Conservation (phyloP, 2,329 filamentous ascomycete species). For the Orbilia ellipsospora region DNA sequence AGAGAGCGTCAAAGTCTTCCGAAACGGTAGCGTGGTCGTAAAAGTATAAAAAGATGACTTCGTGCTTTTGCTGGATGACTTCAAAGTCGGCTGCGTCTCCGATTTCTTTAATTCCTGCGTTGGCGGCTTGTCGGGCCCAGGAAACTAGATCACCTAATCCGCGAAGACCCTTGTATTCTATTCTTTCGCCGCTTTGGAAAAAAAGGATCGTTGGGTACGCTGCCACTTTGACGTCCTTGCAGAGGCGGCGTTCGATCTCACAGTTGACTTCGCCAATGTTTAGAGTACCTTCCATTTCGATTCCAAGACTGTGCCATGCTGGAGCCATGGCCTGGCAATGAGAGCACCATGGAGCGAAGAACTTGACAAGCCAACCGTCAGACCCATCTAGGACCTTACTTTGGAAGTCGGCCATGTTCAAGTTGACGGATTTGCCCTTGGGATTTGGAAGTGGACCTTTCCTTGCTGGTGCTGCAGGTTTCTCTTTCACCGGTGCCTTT, state of each 20-base stretch:
- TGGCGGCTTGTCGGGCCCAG: slow-evolving; percentile 87
- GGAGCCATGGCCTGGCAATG: slow-evolving; percentile 95
- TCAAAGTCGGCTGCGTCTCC: slow-evolving; percentile 76
- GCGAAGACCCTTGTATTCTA: slow-evolving; percentile 91
- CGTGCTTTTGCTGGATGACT: slow-evolving; percentile 85
- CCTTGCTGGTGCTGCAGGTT: slow-evolving; percentile 41
- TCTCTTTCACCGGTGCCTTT: slow-evolving; percentile 59
- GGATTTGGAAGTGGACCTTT: slow-evolving; percentile 71
- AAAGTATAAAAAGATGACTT: slow-evolving; percentile 97
- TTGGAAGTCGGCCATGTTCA: slow-evolving; percentile 88
- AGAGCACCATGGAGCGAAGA: slow-evolving; percentile 96
- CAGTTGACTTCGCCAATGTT: slow-evolving; percentile 98
- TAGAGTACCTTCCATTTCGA: slow-evolving; percentile 87
- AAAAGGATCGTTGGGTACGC: slow-evolving; percentile 91
- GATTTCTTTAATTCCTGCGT: slow-evolving; percentile 83
- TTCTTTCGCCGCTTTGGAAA: slow-evolving; percentile 89
- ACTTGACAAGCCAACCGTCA: slow-evolving; percentile 98
- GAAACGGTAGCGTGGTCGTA: slow-evolving; percentile 94
- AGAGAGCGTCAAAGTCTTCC: slow-evolving; percentile 90
- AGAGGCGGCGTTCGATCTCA: slow-evolving; percentile 84
- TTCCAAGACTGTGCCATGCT: slow-evolving; percentile 87
- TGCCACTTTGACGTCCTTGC: slow-evolving; percentile 84
- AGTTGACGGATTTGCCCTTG: slow-evolving; percentile 76
- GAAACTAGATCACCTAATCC: slow-evolving; percentile 89
- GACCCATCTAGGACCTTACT: slow-evolving; percentile 83